Evolutionary conservation across 306 rosid genomes (phyloP).

Genomic region (Cotoneaster glaucophyllus): DNA sequence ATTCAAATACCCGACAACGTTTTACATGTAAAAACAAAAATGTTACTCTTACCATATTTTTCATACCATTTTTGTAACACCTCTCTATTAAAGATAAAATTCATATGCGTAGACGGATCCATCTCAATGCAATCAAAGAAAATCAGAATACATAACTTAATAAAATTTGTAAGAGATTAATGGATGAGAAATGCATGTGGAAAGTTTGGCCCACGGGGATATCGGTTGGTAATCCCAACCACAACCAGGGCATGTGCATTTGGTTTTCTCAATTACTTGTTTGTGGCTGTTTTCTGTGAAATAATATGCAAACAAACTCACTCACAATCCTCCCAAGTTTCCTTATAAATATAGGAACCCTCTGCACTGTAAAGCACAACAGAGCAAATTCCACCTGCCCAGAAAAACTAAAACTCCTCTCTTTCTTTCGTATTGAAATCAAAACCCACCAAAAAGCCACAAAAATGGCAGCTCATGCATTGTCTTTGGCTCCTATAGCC

Average conservation of each 20-base stretch:
- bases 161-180: neutral
- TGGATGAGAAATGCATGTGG: slow-evolving; percentile 1
- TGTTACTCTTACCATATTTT: too few relatives aligned
- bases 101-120: too few relatives aligned
- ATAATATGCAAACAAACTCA: neutral
- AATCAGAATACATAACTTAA: slow-evolving; percentile 1
- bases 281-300: neutral
- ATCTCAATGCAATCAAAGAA: neutral
- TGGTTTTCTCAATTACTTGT: slow-evolving; percentile 35
- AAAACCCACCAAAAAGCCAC: neutral
- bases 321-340: neutral
- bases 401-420: slow-evolving; percentile 12
- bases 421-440: neutral
- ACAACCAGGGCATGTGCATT: slow-evolving; percentile 69
- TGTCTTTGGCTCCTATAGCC: slow-evolving; percentile 18
- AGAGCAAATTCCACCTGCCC: slow-evolving; percentile 20
- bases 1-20: neutral
- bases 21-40: too few relatives aligned
- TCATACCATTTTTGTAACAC: too few relatives aligned
- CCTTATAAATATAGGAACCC: slow-evolving; percentile 46
- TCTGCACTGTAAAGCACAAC: slow-evolving; percentile 23
- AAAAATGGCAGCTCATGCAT: slow-evolving; percentile 32
- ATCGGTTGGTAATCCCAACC: slow-evolving; percentile 47
- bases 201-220: slow-evolving; percentile 27
- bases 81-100: too few relatives aligned